A percentile compares a stretch with the other conserved stretches of the same genome.
Evolutionary conservation across 2,329 filamentous ascomycete genomes (phyloP).

Genomic region (Calonectria montana): DNA sequence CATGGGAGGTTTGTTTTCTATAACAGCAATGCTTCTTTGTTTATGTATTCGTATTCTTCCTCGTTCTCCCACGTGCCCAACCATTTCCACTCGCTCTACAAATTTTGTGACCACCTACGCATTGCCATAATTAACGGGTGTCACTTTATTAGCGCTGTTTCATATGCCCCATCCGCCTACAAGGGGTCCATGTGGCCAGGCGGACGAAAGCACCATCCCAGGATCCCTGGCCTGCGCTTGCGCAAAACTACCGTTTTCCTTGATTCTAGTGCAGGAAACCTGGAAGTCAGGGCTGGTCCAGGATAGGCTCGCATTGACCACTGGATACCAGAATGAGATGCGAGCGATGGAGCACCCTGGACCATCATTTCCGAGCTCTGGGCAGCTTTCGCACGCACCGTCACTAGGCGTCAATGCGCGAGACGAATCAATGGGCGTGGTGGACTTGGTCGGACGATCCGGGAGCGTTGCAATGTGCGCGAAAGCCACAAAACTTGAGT

Average conservation of each 20-base stretch:
- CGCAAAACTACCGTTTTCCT: slow-evolving; percentile 14
- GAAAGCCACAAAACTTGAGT: slow-evolving; percentile 9
- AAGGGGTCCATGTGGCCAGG: slow-evolving; percentile 21
- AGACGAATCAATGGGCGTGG: neutral
- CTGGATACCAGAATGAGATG: neutral
- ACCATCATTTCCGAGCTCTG: slow-evolving; percentile 14
- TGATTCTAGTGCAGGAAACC: slow-evolving; percentile 16
- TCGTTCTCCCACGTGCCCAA: neutral
- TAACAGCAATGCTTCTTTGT: neutral
- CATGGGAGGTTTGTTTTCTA: too few relatives aligned
- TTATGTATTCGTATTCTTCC: neutral
- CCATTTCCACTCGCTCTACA: neutral
- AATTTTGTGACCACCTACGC: neutral
- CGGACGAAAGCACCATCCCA: slow-evolving; percentile 4
- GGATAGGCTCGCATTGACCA: neutral
- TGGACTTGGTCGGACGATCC: neutral
- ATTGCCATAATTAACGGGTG: slow-evolving; percentile 6
- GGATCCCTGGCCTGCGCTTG: slow-evolving; percentile 6
- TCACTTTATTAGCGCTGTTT: slow-evolving; percentile 9
- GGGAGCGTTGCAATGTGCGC: slow-evolving; percentile 8
- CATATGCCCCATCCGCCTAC: slow-evolving; percentile 14
- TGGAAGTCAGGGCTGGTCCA: neutral
- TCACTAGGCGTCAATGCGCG: neutral
- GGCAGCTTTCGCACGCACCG: slow-evolving; percentile 9
- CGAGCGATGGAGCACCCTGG: neutral